Evolutionary conservation across 306 rosid genomes (phyloP).

Genomic region (Vigna hirtella): DNA sequence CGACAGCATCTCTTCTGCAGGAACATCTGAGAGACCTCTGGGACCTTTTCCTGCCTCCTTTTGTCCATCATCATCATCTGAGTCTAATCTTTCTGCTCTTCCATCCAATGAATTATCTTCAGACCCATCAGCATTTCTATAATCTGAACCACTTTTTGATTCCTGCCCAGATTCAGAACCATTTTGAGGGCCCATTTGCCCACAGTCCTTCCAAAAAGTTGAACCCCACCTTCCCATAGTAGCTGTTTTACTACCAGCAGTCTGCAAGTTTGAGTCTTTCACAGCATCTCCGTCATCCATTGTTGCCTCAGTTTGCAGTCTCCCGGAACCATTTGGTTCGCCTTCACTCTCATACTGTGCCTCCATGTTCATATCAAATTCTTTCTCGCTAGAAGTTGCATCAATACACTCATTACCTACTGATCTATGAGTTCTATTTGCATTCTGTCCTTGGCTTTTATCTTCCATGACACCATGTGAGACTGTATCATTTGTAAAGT

Average conservation of each 20-base stretch:
- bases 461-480: constrained; percentile 76
- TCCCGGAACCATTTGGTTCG: constrained; percentile 62
- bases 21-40: constrained; percentile 76
- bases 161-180: constrained; percentile 88
- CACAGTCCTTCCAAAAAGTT: constrained; percentile 95
- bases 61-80: constrained; percentile 77
- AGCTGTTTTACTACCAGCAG: constrained; percentile 71
- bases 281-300: constrained; percentile 56
- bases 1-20: constrained; percentile 94
- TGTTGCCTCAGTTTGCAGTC: constrained; percentile 67
- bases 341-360: constrained; percentile 78
- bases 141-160: constrained; percentile 78
- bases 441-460: constrained; percentile 66
- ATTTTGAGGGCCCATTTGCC: constrained; percentile 69
- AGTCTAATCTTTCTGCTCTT: constrained; percentile 73
- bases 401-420: constrained; percentile 67
- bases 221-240: constrained; percentile 93
- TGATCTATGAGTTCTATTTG: constrained; percentile 60
- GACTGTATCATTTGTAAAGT: constrained; percentile 71
- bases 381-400: constrained; percentile 74
- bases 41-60: constrained; percentile 71
- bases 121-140: constrained; percentile 65
- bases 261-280: constrained; percentile 60
- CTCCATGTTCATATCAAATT: constrained; percentile 83
- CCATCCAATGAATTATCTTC: constrained; percentile 77